A percentile compares a stretch with the other conserved stretches of the same genome.
Conservation (phyloP, 1,284 basidiomycete genomes). For the Leccinum subrobustum region DNA sequence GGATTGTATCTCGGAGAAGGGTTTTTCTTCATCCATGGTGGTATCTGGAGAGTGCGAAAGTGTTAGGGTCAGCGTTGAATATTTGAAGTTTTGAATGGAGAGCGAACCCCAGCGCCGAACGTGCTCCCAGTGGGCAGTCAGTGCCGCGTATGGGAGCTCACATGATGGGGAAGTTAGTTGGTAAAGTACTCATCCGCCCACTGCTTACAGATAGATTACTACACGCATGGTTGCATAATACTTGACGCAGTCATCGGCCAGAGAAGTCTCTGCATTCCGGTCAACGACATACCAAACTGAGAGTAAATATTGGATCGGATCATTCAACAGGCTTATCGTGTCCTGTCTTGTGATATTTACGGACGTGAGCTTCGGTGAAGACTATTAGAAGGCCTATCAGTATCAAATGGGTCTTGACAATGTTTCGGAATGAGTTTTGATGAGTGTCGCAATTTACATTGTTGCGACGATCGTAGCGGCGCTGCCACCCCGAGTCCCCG, state of each 20-base stretch:
- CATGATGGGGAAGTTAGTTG: not conserved
- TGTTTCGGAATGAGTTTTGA: not conserved
- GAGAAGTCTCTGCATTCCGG: not conserved
- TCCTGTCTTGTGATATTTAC: not conserved
- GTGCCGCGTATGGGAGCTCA: not conserved
- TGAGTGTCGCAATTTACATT: not conserved
- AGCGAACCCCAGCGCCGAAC: not conserved
- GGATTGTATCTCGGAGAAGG: not conserved
- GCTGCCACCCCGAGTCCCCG: no score
- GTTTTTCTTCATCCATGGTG: conserved; percentile 26
- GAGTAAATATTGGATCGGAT: not conserved
- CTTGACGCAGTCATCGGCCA: not conserved
- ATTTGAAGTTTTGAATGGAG: not conserved
- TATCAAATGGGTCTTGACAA: not conserved
- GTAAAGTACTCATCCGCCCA: not conserved
- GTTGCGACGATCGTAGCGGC: no score
- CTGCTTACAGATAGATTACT: not conserved
- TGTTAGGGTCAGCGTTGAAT: not conserved
- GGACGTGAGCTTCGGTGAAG: not conserved
- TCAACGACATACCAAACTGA: not conserved
- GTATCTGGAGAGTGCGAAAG: not conserved
- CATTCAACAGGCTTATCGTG: not conserved
- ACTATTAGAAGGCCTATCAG: not conserved
- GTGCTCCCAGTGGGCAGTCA: not conserved
- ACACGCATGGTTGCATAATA: not conserved